Base-by-base conservation (phyloP, 2,329 filamentous ascomycete genomes). In the Monosporascus sp. region DNA sequence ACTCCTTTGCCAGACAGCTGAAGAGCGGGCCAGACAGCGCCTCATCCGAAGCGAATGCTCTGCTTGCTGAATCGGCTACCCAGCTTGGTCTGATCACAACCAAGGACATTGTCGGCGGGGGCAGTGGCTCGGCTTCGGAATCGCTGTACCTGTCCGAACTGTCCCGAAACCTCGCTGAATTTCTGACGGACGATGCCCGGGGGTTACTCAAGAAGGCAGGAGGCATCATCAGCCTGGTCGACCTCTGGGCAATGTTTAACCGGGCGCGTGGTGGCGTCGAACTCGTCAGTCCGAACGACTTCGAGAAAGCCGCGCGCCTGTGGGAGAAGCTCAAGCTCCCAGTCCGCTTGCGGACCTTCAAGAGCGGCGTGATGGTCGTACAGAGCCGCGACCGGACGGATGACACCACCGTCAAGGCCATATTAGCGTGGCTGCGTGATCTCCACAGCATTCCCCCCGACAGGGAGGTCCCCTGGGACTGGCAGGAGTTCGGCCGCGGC, bases 201-300 rank as follows among this genome's bases (percentile, higher is more conserved):
- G 89, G 89, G 0, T 80, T 96, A 1, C 75, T 96, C 22, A 85
- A 85, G 53, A 85, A 83, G 57, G 88, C 92, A 48, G 92, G 91
- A 5, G 92, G 92, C 1, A 94, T 96, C 62, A 89, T 96, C 68
- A 93, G 85, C 38, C 77, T 97, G 1, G 91, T 96, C 14, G 92
- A 97, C 66, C 78, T 96, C 0, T 97, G 91, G 91, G 90, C 91
- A 27, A 84, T 95, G 59, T 97, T 97, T 76, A 99, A 99, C 70
- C 84, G 93, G 37, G 91, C 89, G 31, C 84, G 93, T 51, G 93
- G 93, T 50, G 94, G 93, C 7, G 93, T 99, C 17, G 94, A 99
- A 70, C 82, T 99, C 17, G 89, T 97, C 49, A 96, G 90, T 59
- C 94, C 94, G 0, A 77, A 85, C 19, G 94, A 99, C 65, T 96